Conservation (phyloP, 139 green algal species). For the Axilococcus clingmanii region DNA sequence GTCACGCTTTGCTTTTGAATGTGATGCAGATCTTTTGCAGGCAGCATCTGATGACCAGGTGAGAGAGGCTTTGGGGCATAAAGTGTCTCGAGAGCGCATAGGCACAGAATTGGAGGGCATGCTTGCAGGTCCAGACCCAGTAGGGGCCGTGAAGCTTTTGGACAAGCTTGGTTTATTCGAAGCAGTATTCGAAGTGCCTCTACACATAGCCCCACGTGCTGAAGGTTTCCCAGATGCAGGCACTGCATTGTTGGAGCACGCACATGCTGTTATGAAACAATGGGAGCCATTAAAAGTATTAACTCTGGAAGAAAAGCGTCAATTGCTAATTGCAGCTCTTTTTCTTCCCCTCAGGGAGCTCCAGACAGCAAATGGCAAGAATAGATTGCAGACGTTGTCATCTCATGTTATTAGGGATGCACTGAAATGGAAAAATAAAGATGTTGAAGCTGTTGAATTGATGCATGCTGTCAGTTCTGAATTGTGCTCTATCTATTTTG, state of each 20-base stretch:
- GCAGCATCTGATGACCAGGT: slow-evolving; percentile 62
- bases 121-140: slow-evolving; percentile 51
- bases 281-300: slow-evolving; percentile 1
- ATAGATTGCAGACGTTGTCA: slow-evolving; percentile 23
- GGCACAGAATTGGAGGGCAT: slow-evolving; percentile 80
- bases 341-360: slow-evolving; percentile 57
- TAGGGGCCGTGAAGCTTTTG: slow-evolving; percentile 54
- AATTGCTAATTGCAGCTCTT: slow-evolving; percentile 57
- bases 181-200: slow-evolving; percentile 50
- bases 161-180: slow-evolving; percentile 56
- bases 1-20: slow-evolving; percentile 75
- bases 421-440: slow-evolving; percentile 66
- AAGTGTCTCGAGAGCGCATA: slow-evolving; percentile 74
- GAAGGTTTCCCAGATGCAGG: slow-evolving; percentile 6
- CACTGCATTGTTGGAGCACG: slow-evolving; percentile 16
- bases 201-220: slow-evolving; percentile 6
- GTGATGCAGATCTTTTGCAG: slow-evolving; percentile 63
- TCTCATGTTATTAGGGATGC: slow-evolving; percentile 47
- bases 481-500: slow-evolving; percentile 25
- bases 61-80: slow-evolving; percentile 44
- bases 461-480: slow-evolving; percentile 36
- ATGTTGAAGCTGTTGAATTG: slow-evolving; percentile 29
- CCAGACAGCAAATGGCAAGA: slow-evolving; percentile 24
- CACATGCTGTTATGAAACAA: slow-evolving; percentile 4
- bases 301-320: slow-evolving; percentile 12